These are phyloP conservation scores for Hypoxylon fragiforme DNA, from an alignment of 495 filamentous ascomycete genomes.

Conservation along the genomic window DNA sequence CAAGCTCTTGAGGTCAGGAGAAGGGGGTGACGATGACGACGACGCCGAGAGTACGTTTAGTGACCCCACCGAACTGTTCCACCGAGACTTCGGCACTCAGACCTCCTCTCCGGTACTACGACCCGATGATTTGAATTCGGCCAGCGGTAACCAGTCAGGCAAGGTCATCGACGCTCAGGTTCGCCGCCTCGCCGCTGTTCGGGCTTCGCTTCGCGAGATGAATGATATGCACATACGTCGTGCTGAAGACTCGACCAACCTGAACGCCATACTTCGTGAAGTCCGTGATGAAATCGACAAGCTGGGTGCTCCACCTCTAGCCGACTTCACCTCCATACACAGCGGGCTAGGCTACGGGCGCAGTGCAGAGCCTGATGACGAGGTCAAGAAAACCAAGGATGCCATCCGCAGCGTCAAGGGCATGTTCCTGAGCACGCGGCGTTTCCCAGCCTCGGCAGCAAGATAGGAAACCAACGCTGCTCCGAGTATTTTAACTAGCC, in stretches of 20 bases:
- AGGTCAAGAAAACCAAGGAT: conserved; percentile 73
- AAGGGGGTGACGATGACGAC: conserved; percentile 26
- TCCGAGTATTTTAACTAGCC: not conserved
- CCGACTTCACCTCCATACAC: conserved; percentile 33
- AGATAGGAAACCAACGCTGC: conserved; percentile 27
- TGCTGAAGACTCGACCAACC: conserved; percentile 41
- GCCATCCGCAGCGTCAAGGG: conserved; percentile 95
- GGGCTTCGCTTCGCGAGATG: conserved; percentile 57
- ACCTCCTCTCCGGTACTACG: conserved; percentile 64
- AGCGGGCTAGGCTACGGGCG: conserved; percentile 45
- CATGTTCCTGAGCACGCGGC: conserved; percentile 77
- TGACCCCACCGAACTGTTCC: conserved; percentile 84
- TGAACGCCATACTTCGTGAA: conserved; percentile 49
- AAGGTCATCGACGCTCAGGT: conserved; percentile 45
- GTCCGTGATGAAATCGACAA: conserved; percentile 53
- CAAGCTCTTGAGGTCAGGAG: conserved; percentile 18
- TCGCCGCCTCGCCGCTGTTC: conserved; percentile 38
- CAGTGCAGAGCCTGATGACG: conserved; percentile 68
- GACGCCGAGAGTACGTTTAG: conserved; percentile 51
- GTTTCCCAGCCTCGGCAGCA: conserved; percentile 51
- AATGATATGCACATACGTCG: conserved; percentile 46
- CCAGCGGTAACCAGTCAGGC: conserved; percentile 45
- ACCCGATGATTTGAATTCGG: conserved; percentile 42
- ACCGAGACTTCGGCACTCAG: conserved; percentile 86
- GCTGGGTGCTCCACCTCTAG: conserved; percentile 41